Evolutionary conservation across 768 basidiomycete genomes (phyloP).

Genomic region (Austroboletus eburneus): DNA sequence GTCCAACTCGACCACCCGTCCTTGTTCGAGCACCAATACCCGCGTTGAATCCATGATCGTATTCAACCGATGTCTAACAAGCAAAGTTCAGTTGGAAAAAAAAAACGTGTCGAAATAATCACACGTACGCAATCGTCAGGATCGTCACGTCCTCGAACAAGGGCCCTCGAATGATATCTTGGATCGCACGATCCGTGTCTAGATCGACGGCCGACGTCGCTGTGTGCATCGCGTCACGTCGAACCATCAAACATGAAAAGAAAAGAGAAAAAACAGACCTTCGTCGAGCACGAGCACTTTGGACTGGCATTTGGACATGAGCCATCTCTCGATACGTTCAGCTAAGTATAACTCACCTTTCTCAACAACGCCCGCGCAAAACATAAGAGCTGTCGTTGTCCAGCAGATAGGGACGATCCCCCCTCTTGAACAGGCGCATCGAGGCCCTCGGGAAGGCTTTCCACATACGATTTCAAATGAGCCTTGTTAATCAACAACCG

Average conservation of each 20-base stretch:
- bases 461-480: conserved; percentile 65
- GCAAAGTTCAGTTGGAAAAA: too few relatives aligned
- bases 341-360: too few relatives aligned
- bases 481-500: too few relatives aligned
- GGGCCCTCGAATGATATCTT: conserved; percentile 79
- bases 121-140: conserved; percentile 75
- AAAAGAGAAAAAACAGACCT: conserved; percentile 37
- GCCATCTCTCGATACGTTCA: too few relatives aligned
- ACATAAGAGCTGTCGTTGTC: conserved; percentile 85
- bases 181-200: conserved; percentile 85
- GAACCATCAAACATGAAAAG: too few relatives aligned
- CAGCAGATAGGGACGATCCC: conserved; percentile 76
- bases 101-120: too few relatives aligned
- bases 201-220: conserved; percentile 89
- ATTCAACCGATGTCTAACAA: conserved; percentile 66
- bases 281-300: conserved; percentile 94
- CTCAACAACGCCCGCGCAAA: conserved; percentile 82
- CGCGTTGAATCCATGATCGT: conserved; percentile 81
- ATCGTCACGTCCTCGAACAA: conserved; percentile 78
- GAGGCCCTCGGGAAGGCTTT: conserved; percentile 58
- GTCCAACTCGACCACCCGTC: conserved; percentile 83
- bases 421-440: conserved; percentile 76
- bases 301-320: too few relatives aligned
- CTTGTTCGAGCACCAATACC: conserved; percentile 78
- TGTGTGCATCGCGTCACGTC: conserved; percentile 21